Percentiles rank a stretch among this genome's conserved stretches.
These are phyloP conservation scores for Verbascum thapsus DNA, from an alignment of 257 asterid species.

Conservation along the genomic window DNA sequence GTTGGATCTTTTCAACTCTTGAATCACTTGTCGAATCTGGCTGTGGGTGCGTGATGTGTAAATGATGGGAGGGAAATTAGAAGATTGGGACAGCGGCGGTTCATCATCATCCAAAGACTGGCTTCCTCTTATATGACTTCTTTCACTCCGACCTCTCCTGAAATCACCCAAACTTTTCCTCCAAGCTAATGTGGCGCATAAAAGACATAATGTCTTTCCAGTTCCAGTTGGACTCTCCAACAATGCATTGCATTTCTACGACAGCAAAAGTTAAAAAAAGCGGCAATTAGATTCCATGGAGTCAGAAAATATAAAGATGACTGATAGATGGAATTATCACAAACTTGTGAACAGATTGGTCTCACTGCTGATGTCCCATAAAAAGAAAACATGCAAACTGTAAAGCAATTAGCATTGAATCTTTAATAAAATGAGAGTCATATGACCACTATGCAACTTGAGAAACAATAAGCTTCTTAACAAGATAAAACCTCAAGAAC, in stretches of 20 bases:
- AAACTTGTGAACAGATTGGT: background rate
- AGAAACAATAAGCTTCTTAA: background rate
- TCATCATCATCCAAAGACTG: slow-evolving; percentile 50
- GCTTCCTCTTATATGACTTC: slow-evolving; percentile 47
- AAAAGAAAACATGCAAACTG: background rate
- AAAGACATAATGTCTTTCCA: slow-evolving; percentile 92
- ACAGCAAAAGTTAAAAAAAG: slow-evolving; percentile 25
- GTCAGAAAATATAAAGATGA: background rate
- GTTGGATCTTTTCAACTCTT: slow-evolving; percentile 85
- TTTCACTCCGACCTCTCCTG: slow-evolving; percentile 59
- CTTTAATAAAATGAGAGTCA: background rate
- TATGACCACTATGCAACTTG: background rate
- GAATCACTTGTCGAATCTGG: slow-evolving; percentile 92
- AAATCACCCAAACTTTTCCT: slow-evolving; percentile 89
- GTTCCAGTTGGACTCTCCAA: slow-evolving; percentile 99
- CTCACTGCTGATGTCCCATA: background rate
- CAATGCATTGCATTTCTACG: slow-evolving; percentile 77
- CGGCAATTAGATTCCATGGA: background rate
- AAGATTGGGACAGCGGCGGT: slow-evolving; percentile 48
- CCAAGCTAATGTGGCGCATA: slow-evolving; percentile 97
- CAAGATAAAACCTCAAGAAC: background rate
- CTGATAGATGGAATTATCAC: background rate
- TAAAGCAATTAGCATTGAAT: slow-evolving; percentile 13
- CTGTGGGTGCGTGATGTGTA: slow-evolving; percentile 98
- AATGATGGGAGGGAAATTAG: slow-evolving; percentile 64